Evolutionary conservation across 2,329 filamentous ascomycete genomes (phyloP).

Genomic region (Ceratocystis variospora): DNA sequence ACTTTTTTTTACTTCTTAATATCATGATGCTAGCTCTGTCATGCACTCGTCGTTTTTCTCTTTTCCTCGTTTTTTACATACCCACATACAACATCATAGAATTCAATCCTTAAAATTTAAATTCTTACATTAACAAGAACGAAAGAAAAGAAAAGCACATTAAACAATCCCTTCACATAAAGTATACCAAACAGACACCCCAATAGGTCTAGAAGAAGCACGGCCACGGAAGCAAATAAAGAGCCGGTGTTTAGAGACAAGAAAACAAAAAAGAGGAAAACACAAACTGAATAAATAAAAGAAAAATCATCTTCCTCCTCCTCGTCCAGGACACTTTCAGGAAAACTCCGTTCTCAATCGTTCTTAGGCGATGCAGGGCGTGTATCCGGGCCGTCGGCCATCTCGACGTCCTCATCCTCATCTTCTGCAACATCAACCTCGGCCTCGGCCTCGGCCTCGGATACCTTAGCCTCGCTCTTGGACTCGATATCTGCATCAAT

Average conservation of each 20-base stretch:
- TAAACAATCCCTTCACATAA: background rate
- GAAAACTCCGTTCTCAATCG: background rate
- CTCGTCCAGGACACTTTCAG: background rate
- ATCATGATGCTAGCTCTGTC: background rate
- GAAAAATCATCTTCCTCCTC: background rate
- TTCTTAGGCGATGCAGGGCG: slow-evolving; percentile 13
- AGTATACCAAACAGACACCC: background rate
- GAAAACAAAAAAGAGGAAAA: slow-evolving; percentile 1
- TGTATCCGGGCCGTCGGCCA: slow-evolving; percentile 15
- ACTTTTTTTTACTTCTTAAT: background rate
- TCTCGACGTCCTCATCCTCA: slow-evolving; percentile 17
- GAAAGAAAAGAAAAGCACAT: background rate
- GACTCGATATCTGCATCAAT: slow-evolving; percentile 7
- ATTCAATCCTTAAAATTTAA: slow-evolving; percentile 1
- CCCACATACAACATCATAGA: background rate
- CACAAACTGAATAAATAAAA: background rate
- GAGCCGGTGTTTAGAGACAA: background rate
- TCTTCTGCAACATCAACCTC: slow-evolving; percentile 1
- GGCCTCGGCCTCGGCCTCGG: slow-evolving; percentile 4
- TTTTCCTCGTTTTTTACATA: background rate
- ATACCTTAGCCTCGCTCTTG: slow-evolving; percentile 14
- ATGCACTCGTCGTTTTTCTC: background rate
- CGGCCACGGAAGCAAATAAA: background rate
- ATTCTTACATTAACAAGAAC: background rate
- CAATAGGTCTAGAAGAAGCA: background rate